Evolutionary conservation across 1,139 yeast genomes (phyloP), one percentile per base, ranked within the genome.

Genomic region (Candida mesenterica): DNA sequence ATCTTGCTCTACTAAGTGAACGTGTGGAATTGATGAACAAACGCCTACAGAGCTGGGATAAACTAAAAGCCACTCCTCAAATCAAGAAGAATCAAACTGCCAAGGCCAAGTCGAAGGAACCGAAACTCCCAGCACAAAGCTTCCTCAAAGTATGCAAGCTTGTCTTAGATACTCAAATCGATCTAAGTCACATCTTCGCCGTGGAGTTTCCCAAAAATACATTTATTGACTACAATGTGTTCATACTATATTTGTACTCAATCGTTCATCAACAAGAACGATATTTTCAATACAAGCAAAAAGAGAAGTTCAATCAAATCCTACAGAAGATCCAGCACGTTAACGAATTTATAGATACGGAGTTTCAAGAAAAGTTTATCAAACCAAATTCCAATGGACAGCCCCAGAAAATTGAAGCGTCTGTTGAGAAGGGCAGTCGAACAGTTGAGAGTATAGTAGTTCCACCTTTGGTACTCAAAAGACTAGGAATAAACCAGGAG

Each of bases 351-450:
- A 31, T 39, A 6, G 35, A 36, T 15, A 28, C 24, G 12, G 37
- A 34, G 15, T 41, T 41, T 28, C 32, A 16, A 17, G 20, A 30
- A 4, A 41, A 39, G 39, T 39, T 41, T 29, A 35, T 35, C 12
- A 25, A 25, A 10, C 7, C 28, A 13, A 15, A 10, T 7, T 4
- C 30, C 13, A n/a, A 17, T 9, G 24, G 10, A 15, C 10, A 18
- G 6, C 10, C 24, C 9, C 32, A 24, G 26, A 30, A 16, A 17
- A n/a, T n/a, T n/a, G 31, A 30, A 17, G 29, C 19, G 17, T 16
- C 7, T 13, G 24, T 22, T 12, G 20, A 15, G 12, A 25, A 33
- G 10, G 27, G 5, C 7, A 17, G 16, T 9, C 12, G 22, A 9
- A 16, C 32, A 5, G 33, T 34, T 12, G 28, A 28, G 22, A 37